These are phyloP conservation scores for Chaetomium strumarium DNA, from an alignment of 2,329 filamentous ascomycete species.

Conservation along the genomic window DNA sequence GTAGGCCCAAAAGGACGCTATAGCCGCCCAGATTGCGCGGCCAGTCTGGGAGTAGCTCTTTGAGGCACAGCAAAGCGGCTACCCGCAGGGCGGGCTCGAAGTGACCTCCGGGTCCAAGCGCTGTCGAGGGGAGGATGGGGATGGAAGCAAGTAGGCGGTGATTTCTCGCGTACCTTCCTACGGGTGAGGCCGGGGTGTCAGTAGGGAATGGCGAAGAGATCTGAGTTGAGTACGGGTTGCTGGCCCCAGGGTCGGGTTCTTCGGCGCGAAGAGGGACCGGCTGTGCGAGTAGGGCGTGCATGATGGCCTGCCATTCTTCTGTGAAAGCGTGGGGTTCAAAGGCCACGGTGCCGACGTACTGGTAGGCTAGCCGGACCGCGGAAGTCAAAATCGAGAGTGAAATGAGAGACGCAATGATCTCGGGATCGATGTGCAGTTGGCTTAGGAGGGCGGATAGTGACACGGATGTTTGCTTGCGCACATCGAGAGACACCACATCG, in stretches of 20 bases:
- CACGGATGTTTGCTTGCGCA: conserved; percentile 14
- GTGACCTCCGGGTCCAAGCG: background rate
- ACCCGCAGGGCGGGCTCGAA: conserved; percentile 29
- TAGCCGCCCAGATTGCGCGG: conserved; percentile 30
- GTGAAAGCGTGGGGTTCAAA: conserved; percentile 30
- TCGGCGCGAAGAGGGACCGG: conserved; percentile 26
- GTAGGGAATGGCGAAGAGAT: background rate
- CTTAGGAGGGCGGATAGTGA: conserved; percentile 22
- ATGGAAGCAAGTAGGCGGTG: conserved; percentile 22
- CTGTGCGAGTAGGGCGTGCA: conserved; percentile 26
- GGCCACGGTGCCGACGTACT: conserved; percentile 9
- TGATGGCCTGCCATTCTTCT: conserved; percentile 30
- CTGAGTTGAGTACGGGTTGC: conserved; percentile 15
- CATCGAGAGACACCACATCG: conserved; percentile 21
- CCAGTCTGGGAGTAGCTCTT: conserved; percentile 30
- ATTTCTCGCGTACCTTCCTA: conserved; percentile 23
- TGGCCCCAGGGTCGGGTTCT: background rate
- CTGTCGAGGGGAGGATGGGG: conserved; percentile 12
- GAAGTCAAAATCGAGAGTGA: conserved; percentile 26
- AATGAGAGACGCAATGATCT: conserved; percentile 24
- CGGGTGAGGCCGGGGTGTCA: background rate
- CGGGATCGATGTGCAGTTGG: conserved; percentile 22
- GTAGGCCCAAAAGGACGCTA: conserved; percentile 27
- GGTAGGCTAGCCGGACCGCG: conserved; percentile 23
- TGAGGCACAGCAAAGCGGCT: conserved; percentile 29